phyloP scores from a whole-genome alignment of 192 early-diverging fungal genomes.

The Mortierella antarctica region DNA sequence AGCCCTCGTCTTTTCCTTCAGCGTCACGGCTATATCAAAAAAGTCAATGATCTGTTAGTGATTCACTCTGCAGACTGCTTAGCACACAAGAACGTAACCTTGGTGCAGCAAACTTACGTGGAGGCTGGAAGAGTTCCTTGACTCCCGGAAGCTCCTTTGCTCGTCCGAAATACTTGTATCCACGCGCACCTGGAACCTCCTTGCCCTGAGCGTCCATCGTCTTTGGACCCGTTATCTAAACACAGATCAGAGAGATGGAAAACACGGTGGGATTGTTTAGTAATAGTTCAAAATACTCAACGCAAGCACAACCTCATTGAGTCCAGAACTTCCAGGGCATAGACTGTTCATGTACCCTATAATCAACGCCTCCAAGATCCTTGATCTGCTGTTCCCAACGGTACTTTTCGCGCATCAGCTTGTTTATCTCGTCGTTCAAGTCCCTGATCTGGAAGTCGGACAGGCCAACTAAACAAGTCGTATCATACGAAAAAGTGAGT shows the following conservation, averaged over 20 bases:
- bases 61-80: not conserved
- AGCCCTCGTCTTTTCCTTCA: constrained; percentile 65
- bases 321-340: not conserved
- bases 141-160: constrained; percentile 95
- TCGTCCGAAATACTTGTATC: constrained; percentile 98
- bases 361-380: constrained; percentile 94
- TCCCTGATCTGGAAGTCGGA: constrained; percentile 94
- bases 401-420: constrained; percentile 88
- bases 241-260: not conserved
- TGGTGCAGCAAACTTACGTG: constrained; percentile 55
- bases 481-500: not conserved
- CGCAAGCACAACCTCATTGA: not conserved
- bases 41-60: not conserved
- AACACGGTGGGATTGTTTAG: not conserved
- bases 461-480: constrained; percentile 66
- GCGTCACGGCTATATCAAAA: constrained; percentile 44
- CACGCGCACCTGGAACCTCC: constrained; percentile 88
- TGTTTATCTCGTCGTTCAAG: constrained; percentile 97
- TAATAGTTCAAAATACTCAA: not conserved
- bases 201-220: constrained; percentile 88
- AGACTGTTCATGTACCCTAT: constrained; percentile 66
- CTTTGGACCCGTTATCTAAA: constrained; percentile 76
- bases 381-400: constrained; percentile 92
- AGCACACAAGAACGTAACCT: not conserved
- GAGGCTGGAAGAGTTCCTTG: constrained; percentile 87